These are phyloP conservation scores for Pseudozyma tsukubaensis DNA, from an alignment of 1,284 basidiomycete genomes.

Conservation along the genomic window DNA sequence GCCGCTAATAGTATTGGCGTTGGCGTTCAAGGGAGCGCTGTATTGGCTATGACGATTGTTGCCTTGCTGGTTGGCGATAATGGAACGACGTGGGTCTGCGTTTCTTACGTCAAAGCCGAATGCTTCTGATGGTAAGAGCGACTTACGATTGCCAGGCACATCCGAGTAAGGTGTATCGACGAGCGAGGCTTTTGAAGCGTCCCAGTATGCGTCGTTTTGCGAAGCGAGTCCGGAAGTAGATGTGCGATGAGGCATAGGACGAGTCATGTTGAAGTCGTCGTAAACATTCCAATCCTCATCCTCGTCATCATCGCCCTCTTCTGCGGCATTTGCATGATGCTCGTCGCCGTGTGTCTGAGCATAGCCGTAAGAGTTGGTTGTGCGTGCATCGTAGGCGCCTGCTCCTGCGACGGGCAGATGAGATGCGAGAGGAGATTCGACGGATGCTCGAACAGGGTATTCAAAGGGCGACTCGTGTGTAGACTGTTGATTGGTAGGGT, in stretches of 20 bases:
- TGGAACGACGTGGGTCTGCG: constrained; percentile 50
- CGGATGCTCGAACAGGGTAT: constrained; percentile 35
- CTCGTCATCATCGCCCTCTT: constrained; percentile 47
- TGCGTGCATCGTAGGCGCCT: constrained; percentile 22
- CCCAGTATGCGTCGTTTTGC: constrained; percentile 39
- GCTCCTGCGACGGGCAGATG: constrained; percentile 15
- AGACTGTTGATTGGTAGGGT: not conserved
- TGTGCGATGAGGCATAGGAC: constrained; percentile 39
- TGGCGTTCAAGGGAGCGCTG: not conserved
- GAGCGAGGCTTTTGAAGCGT: constrained; percentile 31
- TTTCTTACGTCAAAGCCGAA: constrained; percentile 62
- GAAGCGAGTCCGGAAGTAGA: constrained; percentile 21
- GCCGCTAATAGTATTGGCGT: constrained; percentile 21
- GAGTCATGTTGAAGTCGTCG: constrained; percentile 64
- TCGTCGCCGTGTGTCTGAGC: constrained; percentile 25
- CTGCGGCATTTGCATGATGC: constrained; percentile 19
- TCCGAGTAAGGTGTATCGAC: constrained; percentile 37
- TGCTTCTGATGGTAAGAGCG: constrained; percentile 47
- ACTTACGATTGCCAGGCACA: constrained; percentile 30
- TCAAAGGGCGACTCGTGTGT: constrained; percentile 12
- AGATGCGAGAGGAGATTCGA: constrained; percentile 16
- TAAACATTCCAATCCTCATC: constrained; percentile 65
- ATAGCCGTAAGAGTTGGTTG: constrained; percentile 39
- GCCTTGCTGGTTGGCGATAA: constrained; percentile 17
- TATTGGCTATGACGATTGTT: constrained; percentile 12